These are phyloP conservation scores for Linderina pennispora DNA, from an alignment of 192 early-diverging fungal species.

Conservation along the genomic window DNA sequence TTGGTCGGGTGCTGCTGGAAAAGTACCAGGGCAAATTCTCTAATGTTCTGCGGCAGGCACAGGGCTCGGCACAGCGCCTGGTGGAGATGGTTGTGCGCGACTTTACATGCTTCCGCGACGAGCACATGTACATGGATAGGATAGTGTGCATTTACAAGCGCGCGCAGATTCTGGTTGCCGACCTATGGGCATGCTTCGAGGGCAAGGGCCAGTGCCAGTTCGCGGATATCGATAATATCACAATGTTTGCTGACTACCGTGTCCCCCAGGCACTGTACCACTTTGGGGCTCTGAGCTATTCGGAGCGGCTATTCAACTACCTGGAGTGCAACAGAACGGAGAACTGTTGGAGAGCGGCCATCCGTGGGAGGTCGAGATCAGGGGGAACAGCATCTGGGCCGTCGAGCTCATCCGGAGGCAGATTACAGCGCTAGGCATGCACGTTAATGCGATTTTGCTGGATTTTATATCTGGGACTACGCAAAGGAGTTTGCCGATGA, in stretches of 20 bases:
- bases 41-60: conserved; percentile 49
- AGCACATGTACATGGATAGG: conserved; percentile 48
- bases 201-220: conserved; percentile 55
- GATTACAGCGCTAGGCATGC: conserved; percentile 7
- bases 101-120: conserved; percentile 64
- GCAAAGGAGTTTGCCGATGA: conserved; percentile 59
- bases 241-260: conserved; percentile 92
- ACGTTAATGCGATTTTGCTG: conserved; percentile 71
- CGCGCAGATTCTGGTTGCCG: conserved; percentile 80
- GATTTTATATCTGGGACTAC: conserved; percentile 86
- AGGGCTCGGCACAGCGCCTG: conserved; percentile 51
- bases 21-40: conserved; percentile 58
- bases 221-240: conserved; percentile 68
- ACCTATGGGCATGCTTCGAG: conserved; percentile 85
- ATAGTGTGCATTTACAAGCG: conserved; percentile 68
- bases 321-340: no score
- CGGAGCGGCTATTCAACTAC: conserved; percentile 43
- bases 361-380: conserved; percentile 70
- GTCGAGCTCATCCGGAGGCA: conserved; percentile 53
- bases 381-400: conserved; percentile 72
- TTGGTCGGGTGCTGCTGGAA: conserved; percentile 58
- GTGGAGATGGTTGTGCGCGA: conserved; percentile 52
- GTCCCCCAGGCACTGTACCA: conserved; percentile 68
- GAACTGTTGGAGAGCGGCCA: conserved; percentile 56
- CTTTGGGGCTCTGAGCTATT: conserved; percentile 65